Base-by-base conservation (phyloP, 164 flowering plant species). In the Sedum album region DNA sequence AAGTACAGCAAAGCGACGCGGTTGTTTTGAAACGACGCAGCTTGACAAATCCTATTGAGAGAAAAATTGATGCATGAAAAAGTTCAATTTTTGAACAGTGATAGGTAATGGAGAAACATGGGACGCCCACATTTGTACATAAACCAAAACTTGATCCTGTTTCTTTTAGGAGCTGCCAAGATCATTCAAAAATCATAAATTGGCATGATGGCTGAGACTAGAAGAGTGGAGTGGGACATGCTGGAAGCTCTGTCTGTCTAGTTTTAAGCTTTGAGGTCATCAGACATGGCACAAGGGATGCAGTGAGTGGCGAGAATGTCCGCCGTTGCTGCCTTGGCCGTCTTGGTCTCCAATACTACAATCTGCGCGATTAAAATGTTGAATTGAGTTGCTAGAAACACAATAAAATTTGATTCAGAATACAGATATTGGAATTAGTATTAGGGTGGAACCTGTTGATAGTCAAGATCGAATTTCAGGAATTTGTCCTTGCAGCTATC, bases 281-380 rank as follows among this genome's bases (percentile, higher is more conserved):
- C 96, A 0, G 99, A 91, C 85, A 90, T 87, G 49, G 96, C 93
- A 13, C 96, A 88, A 41, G 96, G 96, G 71, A 93, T 93, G 83
- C 98, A 88, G 65, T 93, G 95, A 2, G 88, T 93, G 4, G 83
- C 69, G 41, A 93, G 90, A 72, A 93, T 86, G 75, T 93, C 95
- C 41, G 76, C 72, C 35, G 97, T 91, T 31, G 97, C 98, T 57
- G 87, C 97, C 75, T 89, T 91, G 46, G 97, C 97, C 15, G 82
- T 82, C 75, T 84, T 71, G 11, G 95, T 85, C 67, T 81, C 76
- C 26, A 93, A 84, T 71, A 93, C 98, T 41, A 85, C 97, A 36
- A 91, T 82, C 97, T 93, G 88, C 69, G 44, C 25, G 35, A 1
- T 17, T 4, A 20, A 60, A 46, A 35, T 42, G 21, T 1, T 30